Base-by-base conservation (phyloP, 108 stramenopile genomes). In the Pseudonitzschia multiseries region DNA sequence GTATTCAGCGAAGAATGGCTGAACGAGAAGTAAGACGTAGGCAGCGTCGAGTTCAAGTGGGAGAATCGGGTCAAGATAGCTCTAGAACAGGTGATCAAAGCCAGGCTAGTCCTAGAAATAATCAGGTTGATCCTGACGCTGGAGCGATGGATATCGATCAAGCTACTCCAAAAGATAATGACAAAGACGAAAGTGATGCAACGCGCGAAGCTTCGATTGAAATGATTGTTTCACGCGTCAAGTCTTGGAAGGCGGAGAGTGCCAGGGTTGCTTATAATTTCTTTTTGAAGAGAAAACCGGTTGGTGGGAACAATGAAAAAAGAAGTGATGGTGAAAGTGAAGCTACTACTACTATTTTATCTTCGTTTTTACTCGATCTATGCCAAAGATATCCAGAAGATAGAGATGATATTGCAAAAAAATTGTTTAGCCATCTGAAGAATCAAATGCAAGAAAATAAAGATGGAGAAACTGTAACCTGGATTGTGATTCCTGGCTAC, bases 301-400 rank as follows among this genome's bases (percentile, higher is more conserved):
- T 43, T 2, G 60, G 24, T 60, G 22, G 42, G 22, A 57, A 64
- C 28, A 51, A 14, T 15, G 66, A 44, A n/a, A 76, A 14, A 10
- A 61, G 31, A n/a, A 76, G 75, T 8, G 82, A 83, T 63, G 87
- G 77, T 18, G 92, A 91, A 56, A 68, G 33, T 14, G 88, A 88
- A 76, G 89, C 88, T 41, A 64, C 87, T 17, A 85, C 89, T n/a
- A 79, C 89, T 21, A 87, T 93, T 21, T 53, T 95, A 18, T 69
- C 78, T 5, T 83, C 90, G 26, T 93, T 93, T 81, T 53, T 95
- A 40, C 81, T 93, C 12, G 81, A 91, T 46, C 28, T 87, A 26
- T 85, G 86, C 69, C 68, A 78, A 43, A 71, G 77, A 20, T 81
- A 87, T 68, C 80, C 88, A 20, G 76, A 84, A 22, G 70, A 85